phyloP scores from a whole-genome alignment of 169 alveolate genomes.

The Eimeria brunetti region DNA sequence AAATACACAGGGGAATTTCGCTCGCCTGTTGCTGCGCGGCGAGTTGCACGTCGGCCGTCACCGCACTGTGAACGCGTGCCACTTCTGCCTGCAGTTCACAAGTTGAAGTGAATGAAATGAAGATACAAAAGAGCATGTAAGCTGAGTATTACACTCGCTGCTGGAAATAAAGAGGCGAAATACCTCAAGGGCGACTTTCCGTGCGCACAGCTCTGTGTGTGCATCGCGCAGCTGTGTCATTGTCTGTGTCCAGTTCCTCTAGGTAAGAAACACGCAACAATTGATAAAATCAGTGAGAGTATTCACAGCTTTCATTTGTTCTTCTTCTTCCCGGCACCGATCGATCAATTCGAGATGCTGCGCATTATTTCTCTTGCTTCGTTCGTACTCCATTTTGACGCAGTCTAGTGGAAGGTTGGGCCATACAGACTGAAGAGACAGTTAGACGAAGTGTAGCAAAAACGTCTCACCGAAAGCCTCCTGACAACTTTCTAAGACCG shows the following conservation, averaged over 20 bases:
- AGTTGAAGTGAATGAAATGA: neutral
- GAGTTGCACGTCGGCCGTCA: neutral
- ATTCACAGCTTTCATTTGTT: constrained; percentile 11
- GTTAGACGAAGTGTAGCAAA: neutral
- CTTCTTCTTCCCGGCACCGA: constrained; percentile 30
- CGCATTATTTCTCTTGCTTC: neutral
- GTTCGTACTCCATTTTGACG: neutral
- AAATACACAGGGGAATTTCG: no score
- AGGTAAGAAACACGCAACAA: neutral
- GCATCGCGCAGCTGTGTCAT: neutral
- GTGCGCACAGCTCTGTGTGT: neutral
- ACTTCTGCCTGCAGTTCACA: constrained; percentile 17
- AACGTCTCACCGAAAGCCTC: constrained; percentile 14
- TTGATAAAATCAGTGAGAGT: neutral
- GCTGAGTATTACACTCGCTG: neutral
- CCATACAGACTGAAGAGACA: neutral
- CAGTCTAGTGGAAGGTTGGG: neutral
- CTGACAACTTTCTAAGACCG: constrained; percentile 2
- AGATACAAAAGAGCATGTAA: neutral
- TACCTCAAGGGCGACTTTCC: constrained; percentile 6
- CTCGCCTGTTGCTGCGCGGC: constrained; percentile 20
- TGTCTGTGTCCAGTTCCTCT: neutral
- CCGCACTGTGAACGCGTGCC: neutral
- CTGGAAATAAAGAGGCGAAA: neutral
- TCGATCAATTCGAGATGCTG: neutral